Evolutionary conservation across 1,139 yeast genomes (phyloP).

Genomic region (Scheffersomyces lignicola): DNA sequence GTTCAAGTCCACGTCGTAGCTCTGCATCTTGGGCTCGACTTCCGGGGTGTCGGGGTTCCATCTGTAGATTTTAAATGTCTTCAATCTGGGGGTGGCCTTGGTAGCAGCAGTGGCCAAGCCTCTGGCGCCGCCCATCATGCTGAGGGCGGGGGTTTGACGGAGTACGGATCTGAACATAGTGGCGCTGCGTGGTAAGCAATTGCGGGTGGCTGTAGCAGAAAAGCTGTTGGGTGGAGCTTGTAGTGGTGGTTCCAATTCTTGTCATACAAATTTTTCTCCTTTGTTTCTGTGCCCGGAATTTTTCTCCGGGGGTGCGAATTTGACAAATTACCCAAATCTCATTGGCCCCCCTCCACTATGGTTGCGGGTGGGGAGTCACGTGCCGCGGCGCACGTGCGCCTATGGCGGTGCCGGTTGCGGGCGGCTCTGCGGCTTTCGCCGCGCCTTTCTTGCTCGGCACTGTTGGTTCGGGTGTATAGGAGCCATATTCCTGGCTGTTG

Average conservation of each 20-base stretch:
- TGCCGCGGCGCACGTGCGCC: too few relatives aligned
- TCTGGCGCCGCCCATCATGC: slow-evolving; percentile 19
- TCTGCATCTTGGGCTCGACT: slow-evolving; percentile 83
- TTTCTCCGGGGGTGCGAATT: slow-evolving; percentile 1
- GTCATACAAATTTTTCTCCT: neutral
- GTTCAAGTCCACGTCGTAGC: slow-evolving; percentile 81
- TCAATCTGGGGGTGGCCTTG: slow-evolving; percentile 53
- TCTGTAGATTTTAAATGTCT: slow-evolving; percentile 90
- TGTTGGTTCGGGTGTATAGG: too few relatives aligned
- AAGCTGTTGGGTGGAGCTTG: too few relatives aligned
- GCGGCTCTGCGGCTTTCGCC: too few relatives aligned
- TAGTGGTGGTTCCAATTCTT: neutral
- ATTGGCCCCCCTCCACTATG: too few relatives aligned
- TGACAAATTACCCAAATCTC: slow-evolving; percentile 1
- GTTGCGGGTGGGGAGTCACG: too few relatives aligned
- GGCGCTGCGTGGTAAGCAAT: too few relatives aligned
- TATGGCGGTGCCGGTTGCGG: too few relatives aligned
- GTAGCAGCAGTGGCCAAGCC: slow-evolving; percentile 44
- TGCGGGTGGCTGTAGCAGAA: too few relatives aligned
- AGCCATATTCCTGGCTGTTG: too few relatives aligned
- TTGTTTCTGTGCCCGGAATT: slow-evolving; percentile 1
- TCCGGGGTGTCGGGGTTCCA: slow-evolving; percentile 99
- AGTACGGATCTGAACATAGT: slow-evolving; percentile 19
- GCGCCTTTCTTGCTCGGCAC: too few relatives aligned
- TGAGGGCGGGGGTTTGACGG: slow-evolving; percentile 28